Percentiles rank a stretch among this genome's conserved stretches.
Evolutionary conservation across 129 eudicot genomes (phyloP).

Genomic region (Smallanthus sonchifolius): DNA sequence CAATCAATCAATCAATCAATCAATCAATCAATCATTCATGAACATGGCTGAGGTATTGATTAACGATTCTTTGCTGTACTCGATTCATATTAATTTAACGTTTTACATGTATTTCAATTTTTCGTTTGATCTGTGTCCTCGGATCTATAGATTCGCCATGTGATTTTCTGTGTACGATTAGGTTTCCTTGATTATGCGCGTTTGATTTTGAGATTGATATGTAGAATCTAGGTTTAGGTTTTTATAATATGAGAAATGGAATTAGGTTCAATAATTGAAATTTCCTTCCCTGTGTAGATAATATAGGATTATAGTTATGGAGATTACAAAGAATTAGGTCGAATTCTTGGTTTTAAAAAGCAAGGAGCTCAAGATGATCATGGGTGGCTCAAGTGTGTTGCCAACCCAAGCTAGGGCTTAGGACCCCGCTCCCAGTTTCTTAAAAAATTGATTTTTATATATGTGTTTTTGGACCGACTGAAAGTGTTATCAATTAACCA

Average conservation of each 20-base stretch:
- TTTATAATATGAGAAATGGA: background rate
- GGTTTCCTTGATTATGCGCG: background rate
- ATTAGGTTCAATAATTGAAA: slow-evolving; percentile 15
- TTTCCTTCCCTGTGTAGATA: background rate
- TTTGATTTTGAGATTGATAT: background rate
- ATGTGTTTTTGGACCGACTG: no score
- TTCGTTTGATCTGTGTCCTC: background rate
- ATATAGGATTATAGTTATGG: background rate
- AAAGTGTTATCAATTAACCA: no score
- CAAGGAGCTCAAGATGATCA: no score
- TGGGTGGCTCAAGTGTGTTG: no score
- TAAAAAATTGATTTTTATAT: no score
- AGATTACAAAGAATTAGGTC: background rate
- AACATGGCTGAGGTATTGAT: slow-evolving; percentile 32
- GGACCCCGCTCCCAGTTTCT: no score
- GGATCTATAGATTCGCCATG: slow-evolving; percentile 19
- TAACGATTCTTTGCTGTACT: background rate
- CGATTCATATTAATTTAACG: background rate
- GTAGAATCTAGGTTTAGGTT: slow-evolving; percentile 3
- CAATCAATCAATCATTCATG: background rate
- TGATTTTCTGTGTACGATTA: background rate
- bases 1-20: background rate
- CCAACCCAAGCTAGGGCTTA: no score
- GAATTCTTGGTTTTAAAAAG: no score
- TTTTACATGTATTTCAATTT: background rate